Conservation (phyloP, 495 filamentous ascomycete species). For the Annulohypoxylon stygium region DNA sequence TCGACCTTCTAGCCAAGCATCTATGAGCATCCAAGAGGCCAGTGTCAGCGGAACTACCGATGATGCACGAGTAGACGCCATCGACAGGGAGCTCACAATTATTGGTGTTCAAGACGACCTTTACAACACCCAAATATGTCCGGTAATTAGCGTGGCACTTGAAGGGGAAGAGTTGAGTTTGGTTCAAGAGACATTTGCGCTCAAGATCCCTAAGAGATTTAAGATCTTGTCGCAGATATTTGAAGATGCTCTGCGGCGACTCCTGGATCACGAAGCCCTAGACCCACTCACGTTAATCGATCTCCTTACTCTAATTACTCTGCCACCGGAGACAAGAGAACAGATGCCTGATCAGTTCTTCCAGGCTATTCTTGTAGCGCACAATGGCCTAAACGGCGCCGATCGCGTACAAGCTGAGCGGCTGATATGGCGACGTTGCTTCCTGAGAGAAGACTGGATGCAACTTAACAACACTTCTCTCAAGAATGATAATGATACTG, state of each 20-base stretch:
- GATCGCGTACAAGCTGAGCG: conserved; percentile 70
- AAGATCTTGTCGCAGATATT: conserved; percentile 75
- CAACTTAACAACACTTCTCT: conserved; percentile 67
- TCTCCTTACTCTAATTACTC: conserved; percentile 79
- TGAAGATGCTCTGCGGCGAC: conserved; percentile 69
- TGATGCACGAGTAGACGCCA: conserved; percentile 55
- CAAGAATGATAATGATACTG: conserved; percentile 63
- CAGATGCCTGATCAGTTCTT: conserved; percentile 71
- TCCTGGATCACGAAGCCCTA: conserved; percentile 77
- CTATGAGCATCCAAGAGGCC: conserved; percentile 46
- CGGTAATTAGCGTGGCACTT: conserved; percentile 73
- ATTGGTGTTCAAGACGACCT: conserved; percentile 81
- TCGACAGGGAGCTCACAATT: conserved; percentile 73
- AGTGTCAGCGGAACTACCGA: conserved; percentile 46
- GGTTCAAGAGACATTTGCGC: conserved; percentile 75
- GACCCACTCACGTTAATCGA: conserved; percentile 79
- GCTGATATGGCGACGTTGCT: conserved; percentile 87
- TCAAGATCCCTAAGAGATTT: conserved; percentile 66
- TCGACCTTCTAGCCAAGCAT: conserved; percentile 53
- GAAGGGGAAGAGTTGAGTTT: conserved; percentile 84
- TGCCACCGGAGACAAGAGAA: conserved; percentile 55
- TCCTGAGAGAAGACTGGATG: conserved; percentile 82
- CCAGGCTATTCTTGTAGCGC: conserved; percentile 76
- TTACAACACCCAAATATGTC: conserved; percentile 64
- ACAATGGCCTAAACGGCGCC: conserved; percentile 64